Percentiles rank a stretch among this genome's conserved stretches.
These are phyloP conservation scores for Bondarzewia mesenterica DNA, from an alignment of 1,284 basidiomycete species.

Conservation along the genomic window DNA sequence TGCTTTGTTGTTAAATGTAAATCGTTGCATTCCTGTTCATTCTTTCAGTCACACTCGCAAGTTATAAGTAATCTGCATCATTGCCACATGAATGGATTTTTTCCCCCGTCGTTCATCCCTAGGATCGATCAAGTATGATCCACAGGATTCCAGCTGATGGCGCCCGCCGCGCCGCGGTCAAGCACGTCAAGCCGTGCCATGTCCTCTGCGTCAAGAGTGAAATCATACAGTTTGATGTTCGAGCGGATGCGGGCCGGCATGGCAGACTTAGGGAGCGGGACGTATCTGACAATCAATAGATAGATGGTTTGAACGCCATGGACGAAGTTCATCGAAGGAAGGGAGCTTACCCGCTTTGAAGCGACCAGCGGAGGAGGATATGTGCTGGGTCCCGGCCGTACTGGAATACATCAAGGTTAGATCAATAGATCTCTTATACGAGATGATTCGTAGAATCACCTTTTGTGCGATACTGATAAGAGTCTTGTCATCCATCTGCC, in stretches of 20 bases:
- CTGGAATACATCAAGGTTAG: conserved; percentile 22
- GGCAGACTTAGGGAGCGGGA: conserved; percentile 74
- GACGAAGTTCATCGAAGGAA: background rate
- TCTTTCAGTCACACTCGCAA: too few relatives aligned
- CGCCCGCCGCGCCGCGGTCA: conserved; percentile 56
- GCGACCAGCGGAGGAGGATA: conserved; percentile 75
- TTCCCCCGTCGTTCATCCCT: too few relatives aligned
- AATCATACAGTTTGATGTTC: conserved; percentile 67
- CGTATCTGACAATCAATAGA: conserved; percentile 30
- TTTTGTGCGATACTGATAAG: conserved; percentile 50
- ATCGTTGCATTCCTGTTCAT: background rate
- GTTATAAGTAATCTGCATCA: too few relatives aligned
- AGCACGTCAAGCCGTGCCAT: conserved; percentile 53
- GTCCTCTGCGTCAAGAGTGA: conserved; percentile 55
- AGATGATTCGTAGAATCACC: conserved; percentile 42
- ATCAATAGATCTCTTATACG: too few relatives aligned
- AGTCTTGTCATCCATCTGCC: conserved; percentile 45
- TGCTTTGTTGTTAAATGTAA: background rate
- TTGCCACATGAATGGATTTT: too few relatives aligned
- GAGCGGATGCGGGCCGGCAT: conserved; percentile 57
- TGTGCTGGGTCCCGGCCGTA: conserved; percentile 55
- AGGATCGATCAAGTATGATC: conserved; percentile 20
- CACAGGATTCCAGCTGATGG: conserved; percentile 69
- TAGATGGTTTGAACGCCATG: background rate
- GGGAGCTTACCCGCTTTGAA: conserved; percentile 56